Conservation (phyloP, 2,329 filamentous ascomycete genomes). For the Paecilomyces niveus region DNA sequence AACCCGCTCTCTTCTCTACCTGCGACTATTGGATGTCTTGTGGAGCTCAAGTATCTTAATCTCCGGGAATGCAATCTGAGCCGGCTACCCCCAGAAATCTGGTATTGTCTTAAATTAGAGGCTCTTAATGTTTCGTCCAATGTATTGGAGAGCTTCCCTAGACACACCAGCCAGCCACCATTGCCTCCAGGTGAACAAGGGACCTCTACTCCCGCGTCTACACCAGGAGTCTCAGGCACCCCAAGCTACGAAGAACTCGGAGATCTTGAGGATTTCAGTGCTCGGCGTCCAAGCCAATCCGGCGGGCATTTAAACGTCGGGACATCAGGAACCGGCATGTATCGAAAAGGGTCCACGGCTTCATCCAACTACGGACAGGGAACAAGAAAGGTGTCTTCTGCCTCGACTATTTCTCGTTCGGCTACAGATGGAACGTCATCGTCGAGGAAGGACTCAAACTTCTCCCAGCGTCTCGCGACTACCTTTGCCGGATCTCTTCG, state of each 20-base stretch:
- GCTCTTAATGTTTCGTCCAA: conserved; percentile 94
- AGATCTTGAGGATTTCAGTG: conserved; percentile 54
- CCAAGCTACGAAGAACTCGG: conserved; percentile 74
- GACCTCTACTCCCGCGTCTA: conserved; percentile 37
- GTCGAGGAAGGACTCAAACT: conserved; percentile 76
- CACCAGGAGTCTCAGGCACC: conserved; percentile 49
- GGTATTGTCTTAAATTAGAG: conserved; percentile 86
- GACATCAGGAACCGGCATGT: conserved; percentile 57
- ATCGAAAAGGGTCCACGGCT: conserved; percentile 73
- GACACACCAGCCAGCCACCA: conserved; percentile 62
- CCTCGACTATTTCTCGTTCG: conserved; percentile 68
- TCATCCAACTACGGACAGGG: conserved; percentile 75
- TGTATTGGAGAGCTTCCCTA: conserved; percentile 82
- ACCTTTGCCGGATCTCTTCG: conserved; percentile 84
- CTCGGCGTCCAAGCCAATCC: conserved; percentile 78
- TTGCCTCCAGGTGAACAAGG: conserved; percentile 48
- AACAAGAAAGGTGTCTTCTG: conserved; percentile 76
- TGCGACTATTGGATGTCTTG: conserved; percentile 77
- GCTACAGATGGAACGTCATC: conserved; percentile 52
- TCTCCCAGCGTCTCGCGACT: conserved; percentile 69
- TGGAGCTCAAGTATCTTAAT: conserved; percentile 77
- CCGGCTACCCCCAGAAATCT: conserved; percentile 84
- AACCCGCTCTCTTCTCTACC: conserved; percentile 82
- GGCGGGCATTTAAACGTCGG: conserved; percentile 68
- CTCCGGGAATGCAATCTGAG: conserved; percentile 89